Percentiles rank a stretch among this genome's conserved stretches.
Evolutionary conservation across 140 eudicot species (phyloP).

Genomic region (Anethum foeniculum): DNA sequence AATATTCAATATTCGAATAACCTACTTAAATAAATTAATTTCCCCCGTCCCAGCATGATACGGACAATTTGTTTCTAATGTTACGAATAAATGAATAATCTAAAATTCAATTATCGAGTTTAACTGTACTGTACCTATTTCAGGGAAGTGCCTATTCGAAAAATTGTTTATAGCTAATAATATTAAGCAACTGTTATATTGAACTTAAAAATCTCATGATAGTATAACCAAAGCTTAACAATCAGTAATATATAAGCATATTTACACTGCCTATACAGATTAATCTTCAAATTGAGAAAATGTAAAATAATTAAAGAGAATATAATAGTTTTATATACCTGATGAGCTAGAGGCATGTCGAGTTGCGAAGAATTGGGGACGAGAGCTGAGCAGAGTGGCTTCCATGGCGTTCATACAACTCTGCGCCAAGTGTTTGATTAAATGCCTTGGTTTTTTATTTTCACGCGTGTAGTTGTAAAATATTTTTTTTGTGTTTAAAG

Average conservation of each 20-base stretch:
- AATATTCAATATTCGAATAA: too few species aligned
- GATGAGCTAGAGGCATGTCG: slow-evolving; percentile 13
- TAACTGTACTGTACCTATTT: neutral
- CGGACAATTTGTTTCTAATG: too few species aligned
- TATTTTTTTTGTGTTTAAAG: neutral
- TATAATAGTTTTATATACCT: neutral
- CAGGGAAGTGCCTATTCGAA: neutral
- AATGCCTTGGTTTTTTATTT: neutral
- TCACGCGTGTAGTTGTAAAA: neutral
- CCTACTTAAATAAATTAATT: too few species aligned
- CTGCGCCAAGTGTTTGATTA: neutral
- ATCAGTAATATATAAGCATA: neutral
- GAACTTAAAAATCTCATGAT: neutral
- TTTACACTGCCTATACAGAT: too few species aligned
- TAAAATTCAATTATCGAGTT: too few species aligned
- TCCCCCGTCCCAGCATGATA: too few species aligned
- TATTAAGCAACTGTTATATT: neutral
- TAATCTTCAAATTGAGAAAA: too few species aligned
- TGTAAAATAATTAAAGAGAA: too few species aligned
- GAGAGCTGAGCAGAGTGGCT: slow-evolving; percentile 27
- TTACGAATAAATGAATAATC: too few species aligned
- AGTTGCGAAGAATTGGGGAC: slow-evolving; percentile 7
- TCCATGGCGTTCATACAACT: slow-evolving; percentile 25
- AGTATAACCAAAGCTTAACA: neutral
- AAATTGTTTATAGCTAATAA: neutral